These are phyloP conservation scores for Paracamarosporium sp. DNA, from an alignment of 2,329 filamentous ascomycete species.

Conservation along the genomic window DNA sequence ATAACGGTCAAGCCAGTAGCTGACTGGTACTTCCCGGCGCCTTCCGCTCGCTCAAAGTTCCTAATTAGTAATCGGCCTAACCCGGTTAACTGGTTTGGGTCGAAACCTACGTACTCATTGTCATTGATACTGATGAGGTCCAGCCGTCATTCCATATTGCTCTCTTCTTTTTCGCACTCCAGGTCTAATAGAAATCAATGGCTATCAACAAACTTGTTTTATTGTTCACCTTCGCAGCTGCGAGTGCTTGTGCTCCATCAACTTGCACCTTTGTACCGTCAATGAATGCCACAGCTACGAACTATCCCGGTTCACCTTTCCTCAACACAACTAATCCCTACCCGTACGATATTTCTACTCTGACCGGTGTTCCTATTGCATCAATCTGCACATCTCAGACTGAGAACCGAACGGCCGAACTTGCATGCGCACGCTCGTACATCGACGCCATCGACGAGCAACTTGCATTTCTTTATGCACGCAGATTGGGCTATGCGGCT, in stretches of 20 bases:
- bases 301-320: conserved; percentile 8
- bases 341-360: conserved; percentile 4
- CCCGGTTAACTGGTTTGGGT: too few relatives aligned
- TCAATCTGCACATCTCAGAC: conserved; percentile 5
- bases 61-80: too few relatives aligned
- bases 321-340: background rate
- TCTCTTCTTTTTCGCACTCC: background rate
- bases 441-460: conserved; percentile 18
- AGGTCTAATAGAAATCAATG: background rate
- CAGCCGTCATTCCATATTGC: too few relatives aligned
- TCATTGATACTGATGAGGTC: too few relatives aligned
- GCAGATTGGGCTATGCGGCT: conserved; percentile 12
- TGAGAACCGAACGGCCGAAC: conserved; percentile 5
- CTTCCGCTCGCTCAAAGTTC: too few relatives aligned
- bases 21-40: too few relatives aligned
- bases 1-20: too few relatives aligned
- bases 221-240: background rate
- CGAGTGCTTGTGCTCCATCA: background rate
- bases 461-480: conserved; percentile 11
- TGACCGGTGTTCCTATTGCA: conserved; percentile 9
- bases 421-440: conserved; percentile 12
- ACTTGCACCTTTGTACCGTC: conserved; percentile 9
- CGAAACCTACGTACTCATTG: too few relatives aligned
- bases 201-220: background rate
- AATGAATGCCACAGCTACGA: conserved; percentile 3